Base-by-base conservation (phyloP, 805 yeast genomes). In the Jamesozyma rosinii region DNA sequence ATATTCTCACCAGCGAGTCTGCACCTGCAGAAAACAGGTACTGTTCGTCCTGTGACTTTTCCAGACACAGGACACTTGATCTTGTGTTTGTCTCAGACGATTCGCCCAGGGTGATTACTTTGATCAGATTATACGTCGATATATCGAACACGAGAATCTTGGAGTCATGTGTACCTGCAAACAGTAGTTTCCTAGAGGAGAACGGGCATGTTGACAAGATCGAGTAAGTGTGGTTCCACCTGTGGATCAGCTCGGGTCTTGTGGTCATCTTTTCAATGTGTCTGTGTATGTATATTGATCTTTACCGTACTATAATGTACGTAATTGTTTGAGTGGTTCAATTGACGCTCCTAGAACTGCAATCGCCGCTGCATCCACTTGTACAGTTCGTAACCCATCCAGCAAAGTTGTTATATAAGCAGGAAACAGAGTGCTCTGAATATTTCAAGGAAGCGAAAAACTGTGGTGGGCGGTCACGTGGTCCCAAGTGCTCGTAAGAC, bases 91-190 rank as follows among this genome's bases (percentile, higher is more conserved):
- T 46, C n/a, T 52, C 42, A 6, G 48, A 42, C 10, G 45, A 44
- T 14, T 84, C 85, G 5, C 68, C 68, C 18, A 84, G 63, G 9
- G 67, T 69, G 32, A 68, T 60, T 37, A 71, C 72, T 40, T 70
- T 67, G 4, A 57, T 54, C 17, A 62, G 38, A 50, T 79, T 79
- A 59, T 76, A 90, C 0, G 83, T 79, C 4, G 61, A 63, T 42
- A 83, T 65, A 53, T 86, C 90, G 55, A 74, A 79, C 1, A 85
- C 81, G 33, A 85, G 63, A 34, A 90, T 81, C 50, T 75, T 76
- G 10, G 92, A 84, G 54, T 84, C 85, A 50, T 89, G 95, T 1
- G 96, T 87, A 9, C 98, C 98, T 43, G 95, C 92, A 58, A 85
- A 83, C 4, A 90, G 50, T 6, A 82, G 61, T 29, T 72, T 71